These are phyloP conservation scores for Simmondsia chinensis DNA, from an alignment of 148 eudicot species.

Conservation along the genomic window DNA sequence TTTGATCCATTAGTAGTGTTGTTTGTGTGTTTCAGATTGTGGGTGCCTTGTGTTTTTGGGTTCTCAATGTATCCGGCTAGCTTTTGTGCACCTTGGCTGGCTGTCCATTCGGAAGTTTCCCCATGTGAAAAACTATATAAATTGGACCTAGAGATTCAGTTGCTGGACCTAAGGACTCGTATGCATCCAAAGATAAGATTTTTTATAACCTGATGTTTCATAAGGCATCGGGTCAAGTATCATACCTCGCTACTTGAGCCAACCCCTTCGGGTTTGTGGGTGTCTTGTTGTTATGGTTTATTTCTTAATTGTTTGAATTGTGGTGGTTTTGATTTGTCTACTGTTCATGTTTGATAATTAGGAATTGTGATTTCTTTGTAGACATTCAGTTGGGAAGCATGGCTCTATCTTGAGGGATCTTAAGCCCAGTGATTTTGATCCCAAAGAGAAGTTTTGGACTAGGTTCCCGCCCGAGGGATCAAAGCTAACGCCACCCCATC, in stretches of 20 bases:
- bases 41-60: too few species aligned
- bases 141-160: too few species aligned
- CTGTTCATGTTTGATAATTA: background rate
- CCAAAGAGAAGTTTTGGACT: constrained; percentile 93
- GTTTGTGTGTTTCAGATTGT: too few species aligned
- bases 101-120: too few species aligned
- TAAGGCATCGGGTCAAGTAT: too few species aligned
- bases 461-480: constrained; percentile 89
- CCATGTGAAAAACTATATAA: too few species aligned
- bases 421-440: constrained; percentile 70
- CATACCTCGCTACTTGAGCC: too few species aligned
- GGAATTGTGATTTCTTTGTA: constrained; percentile 9
- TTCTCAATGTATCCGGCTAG: too few species aligned
- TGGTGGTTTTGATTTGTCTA: background rate
- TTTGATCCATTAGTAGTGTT: background rate
- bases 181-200: too few species aligned
- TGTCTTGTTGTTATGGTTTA: background rate
- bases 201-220: too few species aligned
- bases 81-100: too few species aligned
- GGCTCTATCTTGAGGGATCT: constrained; percentile 55
- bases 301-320: background rate
- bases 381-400: constrained; percentile 82
- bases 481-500: constrained; percentile 77
- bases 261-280: background rate
- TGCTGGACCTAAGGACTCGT: too few species aligned